These are phyloP conservation scores for Podospora australis DNA, from an alignment of 495 filamentous ascomycete genomes.

Conservation along the genomic window DNA sequence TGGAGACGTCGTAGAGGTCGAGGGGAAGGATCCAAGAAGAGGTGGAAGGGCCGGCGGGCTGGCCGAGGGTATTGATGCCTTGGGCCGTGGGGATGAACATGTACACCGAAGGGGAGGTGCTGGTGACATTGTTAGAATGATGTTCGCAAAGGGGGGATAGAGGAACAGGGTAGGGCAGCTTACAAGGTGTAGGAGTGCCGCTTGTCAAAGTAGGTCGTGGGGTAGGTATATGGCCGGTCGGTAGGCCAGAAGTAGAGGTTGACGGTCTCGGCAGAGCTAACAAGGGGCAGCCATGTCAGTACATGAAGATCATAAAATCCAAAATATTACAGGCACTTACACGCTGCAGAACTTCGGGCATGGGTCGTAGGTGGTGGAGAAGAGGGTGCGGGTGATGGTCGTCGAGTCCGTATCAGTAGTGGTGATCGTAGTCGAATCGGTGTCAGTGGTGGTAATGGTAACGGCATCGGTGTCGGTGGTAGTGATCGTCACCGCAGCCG, in stretches of 20 bases:
- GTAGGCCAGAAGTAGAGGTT: constrained; percentile 34
- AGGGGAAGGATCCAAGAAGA: constrained; percentile 20
- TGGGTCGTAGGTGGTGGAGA: constrained; percentile 17
- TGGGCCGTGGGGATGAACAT: constrained; percentile 25
- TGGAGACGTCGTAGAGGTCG: constrained; percentile 25
- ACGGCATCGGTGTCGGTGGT: constrained; percentile 5
- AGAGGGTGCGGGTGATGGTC: constrained; percentile 11
- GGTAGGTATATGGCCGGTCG: constrained; percentile 25
- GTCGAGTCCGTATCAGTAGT: constrained; percentile 8
- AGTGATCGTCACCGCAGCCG: constrained; percentile 7
- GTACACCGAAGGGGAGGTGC: constrained; percentile 37
- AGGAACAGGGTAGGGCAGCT: constrained; percentile 3
- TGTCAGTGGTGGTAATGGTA: constrained; percentile 1
- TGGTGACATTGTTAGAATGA: constrained; percentile 8
- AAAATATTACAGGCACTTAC: constrained; percentile 13
- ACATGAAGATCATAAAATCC: neutral
- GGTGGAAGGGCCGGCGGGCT: constrained; percentile 16
- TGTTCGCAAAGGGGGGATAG: neutral
- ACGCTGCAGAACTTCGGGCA: constrained; percentile 29
- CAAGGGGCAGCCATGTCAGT: too few relatives aligned
- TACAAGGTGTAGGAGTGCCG: constrained; percentile 32
- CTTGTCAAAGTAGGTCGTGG: constrained; percentile 25
- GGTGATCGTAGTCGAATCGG: constrained; percentile 8
- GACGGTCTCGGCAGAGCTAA: constrained; percentile 29
- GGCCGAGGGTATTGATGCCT: constrained; percentile 22